Evolutionary conservation across 2,329 filamentous ascomycete genomes (phyloP).

Genomic region (Fusarium sarcochroum): DNA sequence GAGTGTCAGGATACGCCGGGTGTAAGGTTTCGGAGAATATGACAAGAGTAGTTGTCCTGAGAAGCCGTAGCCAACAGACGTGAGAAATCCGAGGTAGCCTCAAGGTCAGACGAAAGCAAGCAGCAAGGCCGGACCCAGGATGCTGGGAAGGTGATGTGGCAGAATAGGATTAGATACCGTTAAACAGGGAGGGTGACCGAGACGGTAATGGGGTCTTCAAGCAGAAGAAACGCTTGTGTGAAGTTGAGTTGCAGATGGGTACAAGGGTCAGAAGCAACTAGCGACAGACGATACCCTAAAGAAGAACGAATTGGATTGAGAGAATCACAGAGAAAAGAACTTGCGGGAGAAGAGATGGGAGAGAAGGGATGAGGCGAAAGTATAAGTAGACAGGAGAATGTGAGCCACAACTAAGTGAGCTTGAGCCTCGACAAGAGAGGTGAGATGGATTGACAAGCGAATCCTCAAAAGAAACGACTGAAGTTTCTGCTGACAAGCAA

Average conservation of each 20-base stretch:
- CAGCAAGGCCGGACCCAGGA: conserved; percentile 33
- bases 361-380: conserved; percentile 11
- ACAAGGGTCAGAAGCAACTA: conserved; percentile 18
- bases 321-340: conserved; percentile 16
- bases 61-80: conserved; percentile 34
- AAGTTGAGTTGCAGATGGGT: conserved; percentile 32
- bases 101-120: conserved; percentile 42
- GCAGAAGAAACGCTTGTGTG: conserved; percentile 36
- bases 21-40: conserved; percentile 31
- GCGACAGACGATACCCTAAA: conserved; percentile 24
- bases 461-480: conserved; percentile 45
- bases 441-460: conserved; percentile 46
- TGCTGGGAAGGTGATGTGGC: conserved; percentile 48
- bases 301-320: conserved; percentile 16
- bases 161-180: conserved; percentile 48
- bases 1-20: conserved; percentile 29
- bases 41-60: conserved; percentile 22
- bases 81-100: conserved; percentile 40
- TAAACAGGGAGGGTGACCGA: conserved; percentile 26
- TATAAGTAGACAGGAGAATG: conserved; percentile 23
- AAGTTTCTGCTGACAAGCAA: conserved; percentile 44
- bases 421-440: conserved; percentile 27
- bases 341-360: conserved; percentile 6
- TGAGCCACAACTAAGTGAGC: conserved; percentile 42
- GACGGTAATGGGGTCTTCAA: conserved; percentile 37